Evolutionary conservation across 768 basidiomycete genomes (phyloP).

Genomic region (Erythrobasidium yunnanense): DNA sequence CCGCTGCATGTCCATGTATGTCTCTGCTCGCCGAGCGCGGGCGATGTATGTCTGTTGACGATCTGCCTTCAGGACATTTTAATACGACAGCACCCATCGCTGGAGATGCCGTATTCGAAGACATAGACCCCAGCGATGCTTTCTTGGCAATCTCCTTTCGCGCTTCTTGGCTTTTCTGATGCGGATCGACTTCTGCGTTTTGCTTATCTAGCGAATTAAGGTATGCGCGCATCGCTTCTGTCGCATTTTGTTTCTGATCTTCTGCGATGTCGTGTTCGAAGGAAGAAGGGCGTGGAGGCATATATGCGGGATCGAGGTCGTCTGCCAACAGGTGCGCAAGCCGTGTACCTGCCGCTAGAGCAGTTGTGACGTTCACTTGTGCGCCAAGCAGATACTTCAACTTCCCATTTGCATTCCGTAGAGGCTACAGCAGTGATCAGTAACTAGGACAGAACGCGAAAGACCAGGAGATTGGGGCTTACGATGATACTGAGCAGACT

Average conservation of each 20-base stretch:
- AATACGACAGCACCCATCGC: no score
- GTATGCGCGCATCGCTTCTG: slow-evolving; percentile 21
- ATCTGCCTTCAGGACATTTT: no score
- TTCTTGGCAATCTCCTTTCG: background rate
- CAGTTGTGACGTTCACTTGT: slow-evolving; percentile 23
- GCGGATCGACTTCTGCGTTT: background rate
- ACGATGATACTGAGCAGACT: slow-evolving; percentile 28
- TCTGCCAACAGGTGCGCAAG: slow-evolving; percentile 25
- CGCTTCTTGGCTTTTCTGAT: background rate
- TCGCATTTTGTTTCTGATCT: slow-evolving; percentile 10
- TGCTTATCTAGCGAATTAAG: slow-evolving; percentile 13
- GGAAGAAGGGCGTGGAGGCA: slow-evolving; percentile 5
- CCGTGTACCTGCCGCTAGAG: slow-evolving; percentile 1
- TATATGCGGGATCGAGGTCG: slow-evolving; percentile 15
- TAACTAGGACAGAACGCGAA: background rate
- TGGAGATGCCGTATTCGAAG: no score
- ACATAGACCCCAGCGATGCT: background rate
- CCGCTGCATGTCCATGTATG: slow-evolving; percentile 20
- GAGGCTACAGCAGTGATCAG: slow-evolving; percentile 7
- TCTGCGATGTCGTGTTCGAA: slow-evolving; percentile 20
- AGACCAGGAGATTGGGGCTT: background rate
- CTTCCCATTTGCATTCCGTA: slow-evolving; percentile 24
- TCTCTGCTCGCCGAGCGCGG: slow-evolving; percentile 17
- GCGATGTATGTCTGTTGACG: no score
- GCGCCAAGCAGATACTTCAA: slow-evolving; percentile 27